Conservation (phyloP, 2,329 filamentous ascomycete species). For the Thelonectria olida region DNA sequence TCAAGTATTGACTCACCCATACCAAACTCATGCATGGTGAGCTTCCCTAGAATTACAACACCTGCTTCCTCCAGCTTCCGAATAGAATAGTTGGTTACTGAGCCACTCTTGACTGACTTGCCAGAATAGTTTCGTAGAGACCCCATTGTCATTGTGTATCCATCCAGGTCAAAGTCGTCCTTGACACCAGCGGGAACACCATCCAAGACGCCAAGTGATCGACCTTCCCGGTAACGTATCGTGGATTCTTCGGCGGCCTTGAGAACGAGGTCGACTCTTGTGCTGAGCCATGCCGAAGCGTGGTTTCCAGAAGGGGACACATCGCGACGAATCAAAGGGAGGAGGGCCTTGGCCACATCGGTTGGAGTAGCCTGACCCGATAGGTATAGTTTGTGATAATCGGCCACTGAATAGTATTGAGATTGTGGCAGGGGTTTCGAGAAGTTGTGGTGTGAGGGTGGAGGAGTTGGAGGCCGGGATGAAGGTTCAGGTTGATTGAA, state of each 20-base stretch:
- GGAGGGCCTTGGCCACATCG: slow-evolving; percentile 53
- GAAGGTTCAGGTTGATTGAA: slow-evolving; percentile 45
- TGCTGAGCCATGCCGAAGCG: slow-evolving; percentile 55
- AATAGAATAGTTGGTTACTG: slow-evolving; percentile 73
- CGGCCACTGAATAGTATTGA: slow-evolving; percentile 49
- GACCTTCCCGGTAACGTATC: slow-evolving; percentile 59
- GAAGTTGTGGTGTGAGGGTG: slow-evolving; percentile 2
- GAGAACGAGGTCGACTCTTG: slow-evolving; percentile 51
- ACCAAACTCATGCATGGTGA: slow-evolving; percentile 80
- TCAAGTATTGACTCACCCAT: slow-evolving; percentile 58
- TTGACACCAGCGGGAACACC: slow-evolving; percentile 80
- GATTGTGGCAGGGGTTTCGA: slow-evolving; percentile 49
- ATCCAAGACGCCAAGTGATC: slow-evolving; percentile 71
- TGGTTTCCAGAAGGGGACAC: slow-evolving; percentile 48
- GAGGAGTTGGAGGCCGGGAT: slow-evolving; percentile 9
- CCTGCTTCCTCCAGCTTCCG: slow-evolving; percentile 76
- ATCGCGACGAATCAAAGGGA: slow-evolving; percentile 56
- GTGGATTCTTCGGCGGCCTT: slow-evolving; percentile 56
- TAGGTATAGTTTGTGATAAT: slow-evolving; percentile 56
- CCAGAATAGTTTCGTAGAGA: slow-evolving; percentile 68
- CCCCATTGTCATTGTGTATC: slow-evolving; percentile 74
- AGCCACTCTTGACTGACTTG: slow-evolving; percentile 46
- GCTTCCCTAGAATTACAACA: slow-evolving; percentile 75
- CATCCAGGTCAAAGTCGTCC: slow-evolving; percentile 78
- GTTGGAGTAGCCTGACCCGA: slow-evolving; percentile 56